Percentiles rank a stretch among this genome's conserved stretches.
phyloP scores from a whole-genome alignment of 164 flowering plant genomes.

The Sedum album region DNA sequence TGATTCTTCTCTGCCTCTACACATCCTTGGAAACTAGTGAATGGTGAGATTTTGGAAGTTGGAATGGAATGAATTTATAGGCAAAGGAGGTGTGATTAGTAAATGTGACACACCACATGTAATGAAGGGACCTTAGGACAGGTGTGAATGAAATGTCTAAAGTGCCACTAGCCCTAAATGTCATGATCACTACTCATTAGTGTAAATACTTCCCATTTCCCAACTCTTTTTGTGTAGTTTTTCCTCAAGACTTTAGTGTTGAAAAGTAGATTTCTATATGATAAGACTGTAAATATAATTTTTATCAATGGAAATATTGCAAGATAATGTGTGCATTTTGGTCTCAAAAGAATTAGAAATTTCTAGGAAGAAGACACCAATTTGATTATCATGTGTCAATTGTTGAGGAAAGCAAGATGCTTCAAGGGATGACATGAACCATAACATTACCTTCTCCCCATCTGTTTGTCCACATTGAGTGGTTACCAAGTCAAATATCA shows the following conservation, averaged over 20 bases:
- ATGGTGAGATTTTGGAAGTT: neutral
- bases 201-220: neutral
- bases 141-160: neutral
- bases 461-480: slow-evolving; percentile 14
- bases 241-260: neutral
- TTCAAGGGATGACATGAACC: slow-evolving; percentile 18
- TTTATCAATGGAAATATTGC: neutral
- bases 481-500: slow-evolving; percentile 30
- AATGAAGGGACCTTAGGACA: neutral
- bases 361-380: neutral
- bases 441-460: slow-evolving; percentile 13
- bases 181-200: too few species aligned
- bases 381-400: neutral
- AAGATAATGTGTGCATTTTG: neutral
- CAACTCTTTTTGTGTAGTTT: neutral
- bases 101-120: neutral
- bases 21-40: slow-evolving; percentile 22
- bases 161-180: neutral
- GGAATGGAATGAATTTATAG: slow-evolving; percentile 11
- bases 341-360: slow-evolving; percentile 9
- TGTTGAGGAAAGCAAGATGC: slow-evolving; percentile 17
- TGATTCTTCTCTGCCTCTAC: slow-evolving; percentile 33
- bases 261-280: too few species aligned
- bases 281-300: neutral
- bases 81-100: neutral